Conservation (phyloP, 106 monocot species). For the Acanthochlamys bracteata region DNA sequence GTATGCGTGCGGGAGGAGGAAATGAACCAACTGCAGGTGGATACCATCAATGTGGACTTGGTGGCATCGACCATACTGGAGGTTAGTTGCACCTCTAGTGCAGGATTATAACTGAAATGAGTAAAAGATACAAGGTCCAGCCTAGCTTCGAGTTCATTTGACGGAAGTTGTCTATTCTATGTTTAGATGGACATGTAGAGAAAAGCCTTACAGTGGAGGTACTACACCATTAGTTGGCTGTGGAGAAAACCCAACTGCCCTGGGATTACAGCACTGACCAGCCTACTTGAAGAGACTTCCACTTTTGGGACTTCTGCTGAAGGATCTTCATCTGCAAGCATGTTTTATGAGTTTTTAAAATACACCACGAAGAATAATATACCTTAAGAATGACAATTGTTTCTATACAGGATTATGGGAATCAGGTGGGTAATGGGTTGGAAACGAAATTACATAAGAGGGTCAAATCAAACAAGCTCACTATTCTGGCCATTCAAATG, state of each 20-base stretch:
- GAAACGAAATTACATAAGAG: no score
- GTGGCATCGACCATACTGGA: conserved; percentile 46
- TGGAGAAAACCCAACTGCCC: conserved; percentile 55
- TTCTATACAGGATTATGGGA: no score
- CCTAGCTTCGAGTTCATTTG: no score
- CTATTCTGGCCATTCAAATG: no score
- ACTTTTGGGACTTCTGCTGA: conserved; percentile 53
- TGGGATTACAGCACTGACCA: conserved; percentile 33
- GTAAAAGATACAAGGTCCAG: not conserved
- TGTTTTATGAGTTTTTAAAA: not conserved
- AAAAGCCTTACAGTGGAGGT: conserved; percentile 52
- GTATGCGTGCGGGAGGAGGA: conserved; percentile 20
- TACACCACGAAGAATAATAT: no score
- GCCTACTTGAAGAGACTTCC: conserved; percentile 31
- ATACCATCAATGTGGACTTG: conserved; percentile 64
- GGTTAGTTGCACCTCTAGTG: conserved; percentile 44
- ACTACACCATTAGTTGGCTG: conserved; percentile 43
- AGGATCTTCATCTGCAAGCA: conserved; percentile 62
- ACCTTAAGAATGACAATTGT: no score
- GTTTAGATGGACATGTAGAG: not conserved
- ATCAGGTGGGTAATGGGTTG: no score
- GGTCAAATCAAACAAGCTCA: no score
- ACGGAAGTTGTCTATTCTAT: no score
- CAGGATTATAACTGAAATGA: conserved; percentile 62
- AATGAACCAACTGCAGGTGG: conserved; percentile 33